Evolutionary conservation across 164 flowering plant genomes (phyloP), one percentile per base, ranked within the genome.

Genomic region (Aristolochia californica): DNA sequence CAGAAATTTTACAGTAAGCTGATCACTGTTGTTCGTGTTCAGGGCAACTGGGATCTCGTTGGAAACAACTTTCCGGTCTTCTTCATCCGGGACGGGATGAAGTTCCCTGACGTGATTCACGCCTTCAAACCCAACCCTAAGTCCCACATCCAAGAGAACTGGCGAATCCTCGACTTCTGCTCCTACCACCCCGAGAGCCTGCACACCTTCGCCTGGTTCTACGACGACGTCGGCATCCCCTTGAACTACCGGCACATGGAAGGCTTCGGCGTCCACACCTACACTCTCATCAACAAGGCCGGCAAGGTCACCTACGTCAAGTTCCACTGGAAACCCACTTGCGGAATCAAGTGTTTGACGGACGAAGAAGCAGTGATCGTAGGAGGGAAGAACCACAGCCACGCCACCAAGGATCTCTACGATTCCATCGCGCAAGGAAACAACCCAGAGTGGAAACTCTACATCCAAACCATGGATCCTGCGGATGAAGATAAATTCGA

Each of bases 291-390:
- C 64, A 82, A 78, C 80, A 82, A 75, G 73, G 80, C 78, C 44
- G 97, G 97, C 14, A 86, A 83, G 56, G 87, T 59, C 16, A 66
- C 69, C 24, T 84, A 81, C 57, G 95, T 88, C 70, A 88, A 86
- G 64, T 88, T 88, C 66, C 97, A 88, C 60, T 88, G 96, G 94
- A 82, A 75, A 62, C 94, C 94, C 40, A 82, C 88, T 43, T 86
- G 88, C 61, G 96, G 95, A 16, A 83, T 88, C 10, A 84, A 88
- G 73, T 66, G 62, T 53, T 61, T 88, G 65, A 56, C 77, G 64
- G 89, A 82, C 54, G 94, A 86, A 0, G 97, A 86, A 57, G 88
- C 89, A 15, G 67, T 84, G 21, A 71, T 61, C 60, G 81, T 84
- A 24, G 95, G 94, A 40, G 97, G 97, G 59, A 27, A 82, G 2